Conservation (phyloP, 352 stramenopile species). For the Globisporangium ultimum region DNA sequence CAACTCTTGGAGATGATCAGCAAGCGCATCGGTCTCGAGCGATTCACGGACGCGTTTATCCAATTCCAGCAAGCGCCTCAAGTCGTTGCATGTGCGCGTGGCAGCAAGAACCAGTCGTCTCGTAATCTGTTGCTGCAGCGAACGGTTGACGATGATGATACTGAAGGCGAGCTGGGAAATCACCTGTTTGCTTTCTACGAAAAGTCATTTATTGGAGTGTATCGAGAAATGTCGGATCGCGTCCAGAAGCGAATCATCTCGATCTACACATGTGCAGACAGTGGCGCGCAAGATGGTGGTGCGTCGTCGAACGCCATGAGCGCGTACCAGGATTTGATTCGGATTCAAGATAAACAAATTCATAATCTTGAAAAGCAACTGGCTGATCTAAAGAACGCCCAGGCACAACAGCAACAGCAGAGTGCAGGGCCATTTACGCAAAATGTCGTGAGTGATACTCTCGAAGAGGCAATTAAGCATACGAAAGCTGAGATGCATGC, state of each 20-base stretch:
- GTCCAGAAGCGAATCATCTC: conserved; percentile 66
- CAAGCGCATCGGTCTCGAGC: conserved; percentile 53
- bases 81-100: conserved; percentile 39
- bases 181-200: conserved; percentile 76
- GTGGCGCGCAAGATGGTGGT: conserved; percentile 14
- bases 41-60: conserved; percentile 65
- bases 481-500: not conserved
- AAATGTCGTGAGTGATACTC: not conserved
- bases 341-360: conserved; percentile 77
- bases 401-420: not conserved
- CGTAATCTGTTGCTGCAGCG: conserved; percentile 34
- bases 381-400: not conserved
- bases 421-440: not conserved
- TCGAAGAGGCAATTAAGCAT: not conserved
- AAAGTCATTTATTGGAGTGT: conserved; percentile 46
- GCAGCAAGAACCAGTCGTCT: conserved; percentile 35
- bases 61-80: conserved; percentile 57
- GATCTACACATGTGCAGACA: conserved; percentile 47
- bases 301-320: conserved; percentile 20
- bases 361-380: conserved; percentile 42
- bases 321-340: conserved; percentile 78
- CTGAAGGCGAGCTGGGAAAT: conserved; percentile 12
- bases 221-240: conserved; percentile 42
- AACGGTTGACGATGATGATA: conserved; percentile 26
- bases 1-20: conserved; percentile 72